A percentile compares a stretch with the other conserved stretches of the same genome.
Conservation (phyloP, 2,329 filamentous ascomycete species). For the Raffaelea ambrosiae region DNA sequence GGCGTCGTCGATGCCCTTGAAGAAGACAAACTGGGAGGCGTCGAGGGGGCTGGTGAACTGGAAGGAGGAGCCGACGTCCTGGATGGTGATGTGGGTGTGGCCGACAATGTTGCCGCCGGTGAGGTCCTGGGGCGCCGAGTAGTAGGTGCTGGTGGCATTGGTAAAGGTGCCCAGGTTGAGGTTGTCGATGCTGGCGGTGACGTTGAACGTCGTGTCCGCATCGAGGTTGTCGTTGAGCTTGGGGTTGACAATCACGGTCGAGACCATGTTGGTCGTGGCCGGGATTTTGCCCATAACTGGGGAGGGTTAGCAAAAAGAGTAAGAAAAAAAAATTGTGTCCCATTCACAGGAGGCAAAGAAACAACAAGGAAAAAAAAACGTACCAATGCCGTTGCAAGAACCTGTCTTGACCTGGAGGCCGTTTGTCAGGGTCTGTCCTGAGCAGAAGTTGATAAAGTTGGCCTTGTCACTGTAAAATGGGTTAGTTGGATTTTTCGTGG, state of each 20-base stretch:
- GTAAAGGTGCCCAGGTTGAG: constrained; percentile 51
- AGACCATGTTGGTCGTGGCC: constrained; percentile 46
- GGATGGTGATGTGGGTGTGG: constrained; percentile 53
- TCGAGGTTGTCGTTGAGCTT: constrained; percentile 39
- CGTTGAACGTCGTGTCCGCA: constrained; percentile 40
- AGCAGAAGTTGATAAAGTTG: constrained; percentile 61
- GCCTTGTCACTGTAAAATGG: constrained; percentile 34
- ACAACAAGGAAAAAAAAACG: constrained; percentile 18
- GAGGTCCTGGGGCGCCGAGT: constrained; percentile 50
- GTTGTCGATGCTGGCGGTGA: constrained; percentile 44
- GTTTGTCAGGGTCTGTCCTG: constrained; percentile 48
- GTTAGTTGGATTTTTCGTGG: too few species aligned
- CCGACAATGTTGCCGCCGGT: constrained; percentile 46
- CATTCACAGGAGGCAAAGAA: neutral
- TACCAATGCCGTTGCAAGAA: constrained; percentile 57
- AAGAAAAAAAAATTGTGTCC: neutral
- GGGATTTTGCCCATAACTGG: constrained; percentile 54
- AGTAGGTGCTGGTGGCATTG: constrained; percentile 52
- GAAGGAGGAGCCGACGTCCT: constrained; percentile 41
- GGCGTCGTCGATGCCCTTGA: constrained; percentile 58
- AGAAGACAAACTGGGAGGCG: constrained; percentile 48
- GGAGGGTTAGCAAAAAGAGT: neutral
- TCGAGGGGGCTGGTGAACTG: constrained; percentile 45
- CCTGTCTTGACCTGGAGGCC: constrained; percentile 48
- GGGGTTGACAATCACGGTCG: constrained; percentile 44